Conservation (phyloP, 495 filamentous ascomycete genomes). For the Wilcoxina mikolae region DNA sequence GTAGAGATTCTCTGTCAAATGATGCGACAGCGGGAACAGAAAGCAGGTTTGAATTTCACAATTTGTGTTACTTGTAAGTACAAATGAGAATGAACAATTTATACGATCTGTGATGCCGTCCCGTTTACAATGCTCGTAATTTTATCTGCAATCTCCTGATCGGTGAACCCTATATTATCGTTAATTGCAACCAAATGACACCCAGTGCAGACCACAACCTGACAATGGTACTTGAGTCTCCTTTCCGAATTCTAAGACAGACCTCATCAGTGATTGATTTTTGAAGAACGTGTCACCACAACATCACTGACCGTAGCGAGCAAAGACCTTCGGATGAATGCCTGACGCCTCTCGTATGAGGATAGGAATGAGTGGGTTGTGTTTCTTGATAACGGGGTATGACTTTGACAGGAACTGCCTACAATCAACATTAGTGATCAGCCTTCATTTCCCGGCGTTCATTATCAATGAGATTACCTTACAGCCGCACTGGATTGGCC, state of each 20-base stretch:
- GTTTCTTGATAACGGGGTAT: slow-evolving; percentile 98
- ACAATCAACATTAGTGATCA: slow-evolving; percentile 2
- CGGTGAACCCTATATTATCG: slow-evolving; percentile 51
- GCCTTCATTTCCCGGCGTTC: not conserved
- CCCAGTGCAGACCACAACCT: slow-evolving; percentile 37
- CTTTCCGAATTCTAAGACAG: slow-evolving; percentile 55
- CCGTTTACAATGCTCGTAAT: slow-evolving; percentile 55
- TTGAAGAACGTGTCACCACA: not conserved
- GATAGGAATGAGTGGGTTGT: slow-evolving; percentile 90
- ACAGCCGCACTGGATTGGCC: slow-evolving; percentile 73
- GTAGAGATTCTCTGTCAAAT: not conserved
- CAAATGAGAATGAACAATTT: not conserved
- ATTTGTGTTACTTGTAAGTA: not conserved
- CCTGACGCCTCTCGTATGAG: slow-evolving; percentile 80
- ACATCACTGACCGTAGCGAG: slow-evolving; percentile 64
- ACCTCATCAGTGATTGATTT: not conserved
- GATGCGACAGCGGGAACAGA: not conserved
- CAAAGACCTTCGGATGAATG: slow-evolving; percentile 70
- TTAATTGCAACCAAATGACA: not conserved
- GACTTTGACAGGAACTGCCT: slow-evolving; percentile 61
- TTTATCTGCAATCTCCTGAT: slow-evolving; percentile 83
- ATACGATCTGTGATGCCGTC: not conserved
- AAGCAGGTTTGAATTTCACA: not conserved
- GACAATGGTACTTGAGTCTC: slow-evolving; percentile 73
- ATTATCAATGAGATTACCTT: slow-evolving; percentile 41